Base-by-base conservation (phyloP, 768 basidiomycete genomes). In the Sutorius australiensis region DNA sequence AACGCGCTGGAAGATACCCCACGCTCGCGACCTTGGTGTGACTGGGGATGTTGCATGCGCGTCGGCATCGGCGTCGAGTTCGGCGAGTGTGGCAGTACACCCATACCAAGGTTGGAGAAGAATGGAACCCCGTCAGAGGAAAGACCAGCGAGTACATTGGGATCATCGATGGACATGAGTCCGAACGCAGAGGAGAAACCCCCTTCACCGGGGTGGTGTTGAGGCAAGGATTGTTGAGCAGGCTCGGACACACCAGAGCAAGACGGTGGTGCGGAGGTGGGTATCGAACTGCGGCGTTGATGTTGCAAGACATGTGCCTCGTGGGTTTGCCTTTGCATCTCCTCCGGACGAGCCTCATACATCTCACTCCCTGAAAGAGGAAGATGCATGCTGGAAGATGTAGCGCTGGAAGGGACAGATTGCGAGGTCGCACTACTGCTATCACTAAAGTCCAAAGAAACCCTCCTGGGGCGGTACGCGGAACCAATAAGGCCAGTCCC, bases 161-260 rank as follows among this genome's bases (percentile, higher is more conserved):
- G 80, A 62, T 91, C 89, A 51, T 89, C 88, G 46, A 92, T 75
- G 17, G 81, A 82, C 83, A 92, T 80, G 47, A 86, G 75, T 8
- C 86, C 89, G 63, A 92, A 90, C 1, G 83, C 84, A 21, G 77
- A 78, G 5, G 78, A 80, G 61, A 86, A 79, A 1, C 71, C 75
- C 27, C 71, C 73, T 52, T 78, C 75, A 17, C 63, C 57, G 6
- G 24, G 44, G 6, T 53, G 55, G 0, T 52, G 65, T 17, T 57
- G 60, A 17, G 40, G 28, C 27, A 51, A 32, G 12, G 50, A 14
- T 33, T 10, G 31, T 10, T 61, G 59, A 41, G 56, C 50, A 13
- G 37, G 48, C 10, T 48, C 60, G 1, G 57, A 32, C 2, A 38
- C 10, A 5, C 19, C 17, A 21, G 54, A 24, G 37, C 51, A 60